Conservation (phyloP, 2,329 filamentous ascomycete species). For the Penicillium sp. region DNA sequence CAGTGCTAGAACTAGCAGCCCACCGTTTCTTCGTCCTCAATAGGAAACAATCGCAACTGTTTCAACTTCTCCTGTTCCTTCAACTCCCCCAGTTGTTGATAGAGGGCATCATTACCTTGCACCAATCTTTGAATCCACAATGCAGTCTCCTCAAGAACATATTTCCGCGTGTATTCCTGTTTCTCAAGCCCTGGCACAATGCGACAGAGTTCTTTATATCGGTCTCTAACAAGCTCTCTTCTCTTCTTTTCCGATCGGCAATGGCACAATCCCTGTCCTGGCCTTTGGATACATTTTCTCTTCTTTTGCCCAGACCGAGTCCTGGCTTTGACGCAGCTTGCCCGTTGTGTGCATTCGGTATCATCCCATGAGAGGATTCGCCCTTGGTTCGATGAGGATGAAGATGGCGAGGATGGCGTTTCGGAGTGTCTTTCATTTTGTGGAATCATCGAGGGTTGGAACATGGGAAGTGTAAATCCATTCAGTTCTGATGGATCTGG, state of each 20-base stretch:
- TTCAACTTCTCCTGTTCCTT: slow-evolving; percentile 2
- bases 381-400: neutral
- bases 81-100: slow-evolving; percentile 6
- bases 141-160: slow-evolving; percentile 17
- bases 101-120: slow-evolving; percentile 13
- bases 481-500: neutral
- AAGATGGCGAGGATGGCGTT: neutral
- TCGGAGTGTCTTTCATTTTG: neutral
- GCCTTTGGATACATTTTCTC: slow-evolving; percentile 20
- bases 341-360: neutral
- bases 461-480: slow-evolving; percentile 2
- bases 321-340: neutral
- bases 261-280: slow-evolving; percentile 21
- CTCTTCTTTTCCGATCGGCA: slow-evolving; percentile 24
- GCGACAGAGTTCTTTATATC: slow-evolving; percentile 17
- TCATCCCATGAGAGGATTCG: neutral
- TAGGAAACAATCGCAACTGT: neutral
- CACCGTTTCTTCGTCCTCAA: neutral
- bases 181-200: slow-evolving; percentile 16
- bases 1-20: neutral
- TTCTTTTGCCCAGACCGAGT: slow-evolving; percentile 8
- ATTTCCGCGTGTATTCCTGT: slow-evolving; percentile 21
- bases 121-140: slow-evolving; percentile 11
- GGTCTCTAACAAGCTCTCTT: slow-evolving; percentile 15
- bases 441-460: neutral